phyloP scores from a whole-genome alignment of 2,329 filamentous ascomycete genomes.

The Emmonsiellopsis sp. region DNA sequence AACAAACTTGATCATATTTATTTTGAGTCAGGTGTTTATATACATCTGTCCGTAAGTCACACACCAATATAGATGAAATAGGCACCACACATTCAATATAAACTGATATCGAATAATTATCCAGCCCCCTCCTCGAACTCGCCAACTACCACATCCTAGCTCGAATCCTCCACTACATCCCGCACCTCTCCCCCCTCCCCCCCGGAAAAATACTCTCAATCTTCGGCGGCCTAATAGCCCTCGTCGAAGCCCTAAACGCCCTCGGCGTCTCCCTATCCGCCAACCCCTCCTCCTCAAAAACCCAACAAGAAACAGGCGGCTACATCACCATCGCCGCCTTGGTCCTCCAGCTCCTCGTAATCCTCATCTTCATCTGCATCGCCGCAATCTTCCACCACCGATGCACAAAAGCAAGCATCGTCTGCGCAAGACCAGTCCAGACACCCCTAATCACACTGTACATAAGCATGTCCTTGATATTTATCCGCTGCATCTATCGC shows the following conservation, averaged over 20 bases:
- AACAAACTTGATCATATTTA: slow-evolving; percentile 31
- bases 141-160: slow-evolving; percentile 55
- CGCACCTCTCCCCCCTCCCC: slow-evolving; percentile 46
- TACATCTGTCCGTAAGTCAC: slow-evolving; percentile 27
- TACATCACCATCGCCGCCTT: slow-evolving; percentile 42
- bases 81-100: not conserved
- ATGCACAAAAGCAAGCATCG: slow-evolving; percentile 36
- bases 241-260: slow-evolving; percentile 43
- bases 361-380: slow-evolving; percentile 39
- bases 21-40: slow-evolving; percentile 35
- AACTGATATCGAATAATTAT: not conserved
- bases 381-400: not conserved
- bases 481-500: slow-evolving; percentile 15
- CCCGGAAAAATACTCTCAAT: slow-evolving; percentile 27
- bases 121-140: slow-evolving; percentile 51
- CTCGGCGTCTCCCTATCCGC: slow-evolving; percentile 38
- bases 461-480: slow-evolving; percentile 9
- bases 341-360: slow-evolving; percentile 43
- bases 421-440: slow-evolving; percentile 30
- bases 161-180: slow-evolving; percentile 52
- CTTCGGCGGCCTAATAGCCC: slow-evolving; percentile 38
- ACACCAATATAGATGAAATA: not conserved
- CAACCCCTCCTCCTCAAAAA: slow-evolving; percentile 48
- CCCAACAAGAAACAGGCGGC: slow-evolving; percentile 27
- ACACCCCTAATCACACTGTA: slow-evolving; percentile 18